phyloP scores from a whole-genome alignment of 441 rosid species.

The Theobroma grandiflorum region DNA sequence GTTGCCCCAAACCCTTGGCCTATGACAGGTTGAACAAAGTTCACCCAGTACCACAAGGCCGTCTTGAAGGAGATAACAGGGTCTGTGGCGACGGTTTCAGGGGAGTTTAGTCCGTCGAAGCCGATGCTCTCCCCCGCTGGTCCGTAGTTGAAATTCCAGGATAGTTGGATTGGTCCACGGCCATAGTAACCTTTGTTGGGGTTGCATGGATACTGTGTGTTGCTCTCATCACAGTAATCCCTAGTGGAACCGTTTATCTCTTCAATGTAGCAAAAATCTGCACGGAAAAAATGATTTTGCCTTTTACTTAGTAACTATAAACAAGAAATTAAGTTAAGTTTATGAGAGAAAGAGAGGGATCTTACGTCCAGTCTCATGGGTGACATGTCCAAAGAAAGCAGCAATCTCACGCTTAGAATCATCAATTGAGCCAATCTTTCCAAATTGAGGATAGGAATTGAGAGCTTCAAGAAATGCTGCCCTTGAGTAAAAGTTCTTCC shows the following conservation, averaged over 20 bases:
- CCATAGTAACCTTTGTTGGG: conserved; percentile 58
- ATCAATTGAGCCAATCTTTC: conserved; percentile 47
- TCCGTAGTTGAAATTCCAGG: conserved; percentile 74
- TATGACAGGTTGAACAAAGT: conserved; percentile 46
- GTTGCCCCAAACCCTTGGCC: conserved; percentile 61
- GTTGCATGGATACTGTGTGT: conserved; percentile 50
- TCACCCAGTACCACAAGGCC: conserved; percentile 64
- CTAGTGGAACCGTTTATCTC: conserved; percentile 43
- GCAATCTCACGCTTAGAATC: conserved; percentile 79
- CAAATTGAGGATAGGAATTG: conserved; percentile 47
- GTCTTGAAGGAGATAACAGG: conserved; percentile 53
- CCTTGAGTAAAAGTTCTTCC: conserved; percentile 62
- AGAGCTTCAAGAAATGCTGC: conserved; percentile 55
- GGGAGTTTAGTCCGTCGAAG: conserved; percentile 55
- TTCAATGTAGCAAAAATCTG: conserved; percentile 48
- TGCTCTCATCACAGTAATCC: conserved; percentile 45
- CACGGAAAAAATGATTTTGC: not conserved
- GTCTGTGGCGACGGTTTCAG: conserved; percentile 59
- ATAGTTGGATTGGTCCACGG: conserved; percentile 66
- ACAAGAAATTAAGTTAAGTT: not conserved
- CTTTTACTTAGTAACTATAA: not conserved
- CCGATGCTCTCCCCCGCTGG: conserved; percentile 59
- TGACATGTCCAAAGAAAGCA: conserved; percentile 74
- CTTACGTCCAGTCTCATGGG: conserved; percentile 74
- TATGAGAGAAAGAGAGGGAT: not conserved